These are phyloP conservation scores for Talaromyces sp. DNA, from an alignment of 2,329 filamentous ascomycete genomes.

Conservation along the genomic window DNA sequence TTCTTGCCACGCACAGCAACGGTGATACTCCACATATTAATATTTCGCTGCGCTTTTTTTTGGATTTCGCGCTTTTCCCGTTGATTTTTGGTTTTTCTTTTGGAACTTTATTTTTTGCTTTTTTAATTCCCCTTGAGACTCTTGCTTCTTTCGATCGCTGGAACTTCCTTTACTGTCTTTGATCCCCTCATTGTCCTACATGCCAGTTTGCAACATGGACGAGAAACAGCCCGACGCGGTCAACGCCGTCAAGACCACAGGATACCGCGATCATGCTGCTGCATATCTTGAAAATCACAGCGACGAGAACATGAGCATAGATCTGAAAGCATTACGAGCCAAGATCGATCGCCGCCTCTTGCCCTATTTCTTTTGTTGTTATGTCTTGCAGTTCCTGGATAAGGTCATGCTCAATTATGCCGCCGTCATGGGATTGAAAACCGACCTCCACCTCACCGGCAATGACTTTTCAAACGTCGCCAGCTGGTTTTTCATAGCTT, in stretches of 20 bases:
- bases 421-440: slow-evolving; percentile 63
- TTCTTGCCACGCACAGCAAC: neutral
- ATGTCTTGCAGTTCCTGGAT: slow-evolving; percentile 38
- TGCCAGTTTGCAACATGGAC: slow-evolving; percentile 9
- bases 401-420: slow-evolving; percentile 54
- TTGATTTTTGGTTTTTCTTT: too few species aligned
- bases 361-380: slow-evolving; percentile 37
- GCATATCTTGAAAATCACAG: slow-evolving; percentile 24
- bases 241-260: neutral
- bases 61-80: neutral
- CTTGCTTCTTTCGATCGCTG: neutral
- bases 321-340: slow-evolving; percentile 28
- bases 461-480: slow-evolving; percentile 65
- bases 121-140: neutral
- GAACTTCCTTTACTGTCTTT: neutral
- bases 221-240: slow-evolving; percentile 13
- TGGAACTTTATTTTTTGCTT: neutral
- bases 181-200: neutral
- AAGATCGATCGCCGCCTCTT: slow-evolving; percentile 37
- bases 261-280: slow-evolving; percentile 24
- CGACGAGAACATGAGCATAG: slow-evolving; percentile 9
- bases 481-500: slow-evolving; percentile 63
- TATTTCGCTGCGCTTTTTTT: neutral
- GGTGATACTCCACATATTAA: neutral
- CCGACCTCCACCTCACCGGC: slow-evolving; percentile 56